phyloP scores from a whole-genome alignment of 2,329 filamentous ascomycete genomes.

The Didymella lethalis region DNA sequence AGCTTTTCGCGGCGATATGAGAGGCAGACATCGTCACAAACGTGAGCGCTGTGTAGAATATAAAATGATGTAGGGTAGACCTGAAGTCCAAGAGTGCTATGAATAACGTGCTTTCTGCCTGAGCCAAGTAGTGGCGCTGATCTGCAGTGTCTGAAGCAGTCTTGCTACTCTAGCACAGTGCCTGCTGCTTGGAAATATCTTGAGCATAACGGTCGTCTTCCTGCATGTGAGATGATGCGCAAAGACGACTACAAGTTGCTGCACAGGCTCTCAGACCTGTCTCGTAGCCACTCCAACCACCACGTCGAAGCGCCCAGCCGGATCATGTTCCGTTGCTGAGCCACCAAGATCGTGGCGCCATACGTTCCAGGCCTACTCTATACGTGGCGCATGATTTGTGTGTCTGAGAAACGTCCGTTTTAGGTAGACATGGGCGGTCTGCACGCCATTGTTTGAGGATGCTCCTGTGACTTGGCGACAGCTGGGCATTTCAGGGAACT shows the following conservation, averaged over 20 bases:
- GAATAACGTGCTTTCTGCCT: neutral
- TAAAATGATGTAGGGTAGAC: neutral
- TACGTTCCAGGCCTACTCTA: slow-evolving; percentile 4
- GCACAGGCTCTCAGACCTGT: slow-evolving; percentile 6
- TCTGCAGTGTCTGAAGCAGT: neutral
- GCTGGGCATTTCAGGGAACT: slow-evolving; percentile 12
- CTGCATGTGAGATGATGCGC: neutral
- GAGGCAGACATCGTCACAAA: neutral
- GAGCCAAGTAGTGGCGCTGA: neutral
- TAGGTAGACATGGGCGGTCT: slow-evolving; percentile 8
- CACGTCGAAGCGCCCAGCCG: slow-evolving; percentile 18
- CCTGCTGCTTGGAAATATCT: neutral
- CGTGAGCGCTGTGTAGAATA: no score
- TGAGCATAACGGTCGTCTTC: neutral
- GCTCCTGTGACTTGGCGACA: slow-evolving; percentile 8
- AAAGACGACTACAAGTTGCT: slow-evolving; percentile 1
- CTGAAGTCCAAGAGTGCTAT: no score
- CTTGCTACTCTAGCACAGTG: neutral
- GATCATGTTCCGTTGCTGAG: slow-evolving; percentile 12
- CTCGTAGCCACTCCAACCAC: neutral
- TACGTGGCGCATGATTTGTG: slow-evolving; percentile 25
- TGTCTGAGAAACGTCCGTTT: slow-evolving; percentile 9
- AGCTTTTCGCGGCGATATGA: neutral
- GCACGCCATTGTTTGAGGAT: slow-evolving; percentile 19
- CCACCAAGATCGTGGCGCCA: slow-evolving; percentile 25